These are phyloP conservation scores for Stellera chamaejasme DNA, from an alignment of 345 rosid genomes.

Conservation along the genomic window DNA sequence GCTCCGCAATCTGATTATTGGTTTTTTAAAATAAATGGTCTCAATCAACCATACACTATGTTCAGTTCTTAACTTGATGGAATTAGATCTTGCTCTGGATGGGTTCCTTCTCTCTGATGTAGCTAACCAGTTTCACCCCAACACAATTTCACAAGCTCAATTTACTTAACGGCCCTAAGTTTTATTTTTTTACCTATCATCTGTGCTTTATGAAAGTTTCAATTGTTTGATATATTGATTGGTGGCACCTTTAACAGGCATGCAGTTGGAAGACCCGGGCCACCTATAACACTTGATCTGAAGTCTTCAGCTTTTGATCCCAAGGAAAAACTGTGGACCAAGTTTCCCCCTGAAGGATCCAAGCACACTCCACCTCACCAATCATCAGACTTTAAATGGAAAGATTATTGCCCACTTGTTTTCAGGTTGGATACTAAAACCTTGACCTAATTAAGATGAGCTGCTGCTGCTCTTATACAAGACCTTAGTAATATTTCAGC, in stretches of 20 bases:
- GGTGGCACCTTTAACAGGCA: constrained; percentile 34
- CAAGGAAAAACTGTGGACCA: constrained; percentile 93
- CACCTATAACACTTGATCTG: constrained; percentile 75
- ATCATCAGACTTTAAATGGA: constrained; percentile 90
- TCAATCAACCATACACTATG: no score
- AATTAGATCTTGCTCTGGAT: no score
- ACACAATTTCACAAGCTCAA: no score
- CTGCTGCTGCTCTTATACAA: background rate
- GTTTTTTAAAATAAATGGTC: no score
- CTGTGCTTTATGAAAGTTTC: no score
- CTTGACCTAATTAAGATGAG: constrained; percentile 5
- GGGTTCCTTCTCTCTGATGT: no score
- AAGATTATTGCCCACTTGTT: constrained; percentile 95
- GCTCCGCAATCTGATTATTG: no score
- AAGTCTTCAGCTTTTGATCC: constrained; percentile 94
- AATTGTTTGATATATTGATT: no score
- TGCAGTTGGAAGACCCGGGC: constrained; percentile 92
- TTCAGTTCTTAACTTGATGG: no score
- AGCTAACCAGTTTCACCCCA: no score
- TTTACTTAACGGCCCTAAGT: no score
- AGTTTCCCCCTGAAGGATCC: constrained; percentile 88
- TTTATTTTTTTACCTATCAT: no score
- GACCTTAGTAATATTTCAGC: background rate
- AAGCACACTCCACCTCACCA: constrained; percentile 95
- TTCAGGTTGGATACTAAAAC: constrained; percentile 52